Base-by-base conservation (phyloP, 2,329 filamentous ascomycete genomes). In the Calonectria hawksworthii region DNA sequence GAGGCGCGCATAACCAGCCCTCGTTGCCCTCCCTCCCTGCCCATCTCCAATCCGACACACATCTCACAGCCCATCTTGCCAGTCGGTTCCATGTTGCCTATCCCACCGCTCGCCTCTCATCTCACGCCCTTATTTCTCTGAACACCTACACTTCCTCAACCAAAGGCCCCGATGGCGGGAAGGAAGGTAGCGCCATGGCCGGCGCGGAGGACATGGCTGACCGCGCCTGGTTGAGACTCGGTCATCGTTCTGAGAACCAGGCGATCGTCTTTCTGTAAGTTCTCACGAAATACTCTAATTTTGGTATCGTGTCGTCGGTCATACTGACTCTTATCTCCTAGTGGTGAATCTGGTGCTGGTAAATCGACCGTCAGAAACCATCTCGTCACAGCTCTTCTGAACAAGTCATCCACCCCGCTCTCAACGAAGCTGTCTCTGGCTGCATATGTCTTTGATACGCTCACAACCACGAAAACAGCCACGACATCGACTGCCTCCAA, bases 401-500 rank as follows among this genome's bases (percentile, higher is more conserved):
- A 94, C 81, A 98, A 96, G 84, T 97, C 96, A 2, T 96, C 95
- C 0, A 99, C 97, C 16, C 97, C 97, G 0, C 88, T 99, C 4
- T 99, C 96, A 2, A 95, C 93, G 78, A 99, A 98, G 85, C 90
- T 98, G 26, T 98, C 96, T 3, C 93, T 98, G 65, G 96, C 96
- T 28, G 94, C 96, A 54, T 99, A 98, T 84, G 92, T 99, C 74
- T 99, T 99, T 84, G 97, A 99, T 83, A 94, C 95, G 2, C 90
- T 99, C 74, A 99, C 97, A 7, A 99, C 97, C 1, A 99, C 97
- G 32, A 99, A 99, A 87, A 98, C 96, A 2, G 93, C 96, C 41
- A 99, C 96, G 1, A 99, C 96, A 0, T 96, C 96, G 1, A 98
- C 95, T 2, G 97, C 97, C 34, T 99, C 96, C 66, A 99, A 99